Percentiles rank a stretch among this genome's conserved stretches.
Evolutionary conservation across 2,329 filamentous ascomycete species (phyloP).

Genomic region (Lachnellula hyalina): DNA sequence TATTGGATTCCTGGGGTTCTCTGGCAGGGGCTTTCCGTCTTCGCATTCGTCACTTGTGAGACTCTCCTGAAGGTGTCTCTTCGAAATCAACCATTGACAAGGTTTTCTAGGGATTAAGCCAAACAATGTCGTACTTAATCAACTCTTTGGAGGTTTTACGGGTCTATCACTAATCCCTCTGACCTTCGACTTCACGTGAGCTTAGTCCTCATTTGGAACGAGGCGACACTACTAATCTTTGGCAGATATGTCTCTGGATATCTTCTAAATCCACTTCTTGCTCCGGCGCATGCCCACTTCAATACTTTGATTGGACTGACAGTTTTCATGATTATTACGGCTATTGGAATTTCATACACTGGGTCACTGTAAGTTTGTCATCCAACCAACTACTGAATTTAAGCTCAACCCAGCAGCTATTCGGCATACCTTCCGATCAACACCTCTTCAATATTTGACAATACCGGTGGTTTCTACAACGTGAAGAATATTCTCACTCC

Average conservation of each 20-base stretch:
- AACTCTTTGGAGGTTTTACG: conserved; percentile 63
- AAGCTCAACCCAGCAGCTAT: conserved; percentile 40
- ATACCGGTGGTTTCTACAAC: conserved; percentile 60
- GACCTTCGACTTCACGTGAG: conserved; percentile 70
- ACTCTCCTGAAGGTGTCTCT: conserved; percentile 44
- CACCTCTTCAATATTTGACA: conserved; percentile 67
- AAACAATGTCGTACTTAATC: conserved; percentile 62
- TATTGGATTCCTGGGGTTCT: conserved; percentile 57
- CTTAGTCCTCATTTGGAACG: not conserved
- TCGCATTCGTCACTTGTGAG: conserved; percentile 65
- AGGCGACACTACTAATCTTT: conserved; percentile 28
- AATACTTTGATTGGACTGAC: conserved; percentile 66
- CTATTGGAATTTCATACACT: conserved; percentile 58
- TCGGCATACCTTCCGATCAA: conserved; percentile 61
- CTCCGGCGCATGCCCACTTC: conserved; percentile 67
- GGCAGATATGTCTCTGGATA: conserved; percentile 30
- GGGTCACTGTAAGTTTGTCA: conserved; percentile 39
- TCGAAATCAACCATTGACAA: conserved; percentile 58
- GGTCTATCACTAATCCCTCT: conserved; percentile 65
- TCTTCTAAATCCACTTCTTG: conserved; percentile 58
- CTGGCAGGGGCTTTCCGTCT: conserved; percentile 63
- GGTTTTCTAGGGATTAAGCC: conserved; percentile 61
- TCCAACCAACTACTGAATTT: no score
- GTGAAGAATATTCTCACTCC: conserved; percentile 57
- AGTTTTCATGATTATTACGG: conserved; percentile 56